Evolutionary conservation across 768 basidiomycete species (phyloP).

Genomic region (Trametes elegans): DNA sequence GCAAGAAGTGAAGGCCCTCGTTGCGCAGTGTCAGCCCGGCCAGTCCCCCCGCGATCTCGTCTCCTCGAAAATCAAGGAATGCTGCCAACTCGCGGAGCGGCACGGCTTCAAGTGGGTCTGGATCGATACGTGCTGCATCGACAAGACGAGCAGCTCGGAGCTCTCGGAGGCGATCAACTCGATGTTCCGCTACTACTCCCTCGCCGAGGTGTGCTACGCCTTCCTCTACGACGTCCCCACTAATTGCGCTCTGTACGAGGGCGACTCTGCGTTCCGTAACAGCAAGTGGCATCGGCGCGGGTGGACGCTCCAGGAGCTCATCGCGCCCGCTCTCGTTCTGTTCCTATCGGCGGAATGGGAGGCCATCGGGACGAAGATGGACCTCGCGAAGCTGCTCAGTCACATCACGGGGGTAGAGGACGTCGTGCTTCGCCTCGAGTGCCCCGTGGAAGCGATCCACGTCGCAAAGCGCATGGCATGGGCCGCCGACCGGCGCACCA

Average conservation of each 20-base stretch:
- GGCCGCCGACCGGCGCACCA: constrained; percentile 2
- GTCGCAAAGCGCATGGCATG: constrained; percentile 7
- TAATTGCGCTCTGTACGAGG: background rate
- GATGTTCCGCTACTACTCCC: constrained; percentile 6
- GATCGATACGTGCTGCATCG: constrained; percentile 8
- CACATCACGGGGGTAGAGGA: background rate
- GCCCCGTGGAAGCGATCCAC: background rate
- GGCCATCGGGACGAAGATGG: background rate
- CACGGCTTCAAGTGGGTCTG: background rate
- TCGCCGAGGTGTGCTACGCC: constrained; percentile 1
- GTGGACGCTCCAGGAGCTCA: constrained; percentile 10
- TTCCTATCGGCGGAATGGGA: constrained; percentile 2
- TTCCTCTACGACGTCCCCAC: background rate
- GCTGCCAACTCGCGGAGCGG: background rate
- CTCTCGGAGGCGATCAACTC: constrained; percentile 11
- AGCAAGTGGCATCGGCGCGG: constrained; percentile 10
- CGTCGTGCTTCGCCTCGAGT: background rate
- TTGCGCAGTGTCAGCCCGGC: background rate
- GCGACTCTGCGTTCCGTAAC: background rate
- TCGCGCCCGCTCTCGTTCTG: constrained; percentile 1
- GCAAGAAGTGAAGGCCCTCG: background rate
- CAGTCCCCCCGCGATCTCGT: background rate
- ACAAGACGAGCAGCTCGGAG: constrained; percentile 10
- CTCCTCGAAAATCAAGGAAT: constrained; percentile 4
- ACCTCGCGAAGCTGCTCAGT: background rate